phyloP scores from a whole-genome alignment of 108 stramenopile genomes.

The Pseudonitzschia multistriata region DNA sequence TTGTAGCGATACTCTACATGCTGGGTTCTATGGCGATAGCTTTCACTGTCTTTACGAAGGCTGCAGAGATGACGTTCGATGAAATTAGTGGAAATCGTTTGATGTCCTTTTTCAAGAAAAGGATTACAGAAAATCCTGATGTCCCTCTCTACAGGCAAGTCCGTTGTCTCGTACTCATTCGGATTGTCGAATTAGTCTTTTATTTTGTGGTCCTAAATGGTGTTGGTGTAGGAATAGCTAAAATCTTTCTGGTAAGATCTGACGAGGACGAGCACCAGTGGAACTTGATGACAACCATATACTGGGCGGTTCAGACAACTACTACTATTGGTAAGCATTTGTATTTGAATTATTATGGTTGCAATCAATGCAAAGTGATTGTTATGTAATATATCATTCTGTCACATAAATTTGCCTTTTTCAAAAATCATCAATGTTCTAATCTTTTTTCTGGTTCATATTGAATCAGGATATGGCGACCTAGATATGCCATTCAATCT shows the following conservation, averaged over 20 bases:
- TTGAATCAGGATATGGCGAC: constrained; percentile 34
- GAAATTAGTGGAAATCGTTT: constrained; percentile 8
- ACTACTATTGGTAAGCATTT: constrained; percentile 35
- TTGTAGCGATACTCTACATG: constrained; percentile 52
- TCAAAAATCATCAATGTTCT: not conserved
- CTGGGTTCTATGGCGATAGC: constrained; percentile 39
- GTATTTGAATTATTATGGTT: too few relatives aligned
- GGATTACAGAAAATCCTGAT: not conserved
- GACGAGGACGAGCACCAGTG: constrained; percentile 27
- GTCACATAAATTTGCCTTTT: too few relatives aligned
- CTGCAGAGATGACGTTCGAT: constrained; percentile 22
- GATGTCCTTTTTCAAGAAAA: not conserved
- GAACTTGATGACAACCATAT: constrained; percentile 55
- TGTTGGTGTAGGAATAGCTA: constrained; percentile 36
- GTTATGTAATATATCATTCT: too few relatives aligned
- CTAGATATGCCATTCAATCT: constrained; percentile 42
- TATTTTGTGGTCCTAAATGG: constrained; percentile 41
- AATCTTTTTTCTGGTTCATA: not conserved
- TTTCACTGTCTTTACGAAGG: constrained; percentile 37
- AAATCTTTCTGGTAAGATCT: constrained; percentile 16
- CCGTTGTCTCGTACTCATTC: constrained; percentile 23
- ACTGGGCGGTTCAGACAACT: constrained; percentile 55
- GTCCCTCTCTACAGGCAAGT: constrained; percentile 33
- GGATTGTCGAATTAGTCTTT: constrained; percentile 30
- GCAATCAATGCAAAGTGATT: too few relatives aligned